Percentiles rank a stretch among this genome's conserved stretches.
phyloP scores from a whole-genome alignment of 2,329 filamentous ascomycete species.

The Claviceps pazoutovae region DNA sequence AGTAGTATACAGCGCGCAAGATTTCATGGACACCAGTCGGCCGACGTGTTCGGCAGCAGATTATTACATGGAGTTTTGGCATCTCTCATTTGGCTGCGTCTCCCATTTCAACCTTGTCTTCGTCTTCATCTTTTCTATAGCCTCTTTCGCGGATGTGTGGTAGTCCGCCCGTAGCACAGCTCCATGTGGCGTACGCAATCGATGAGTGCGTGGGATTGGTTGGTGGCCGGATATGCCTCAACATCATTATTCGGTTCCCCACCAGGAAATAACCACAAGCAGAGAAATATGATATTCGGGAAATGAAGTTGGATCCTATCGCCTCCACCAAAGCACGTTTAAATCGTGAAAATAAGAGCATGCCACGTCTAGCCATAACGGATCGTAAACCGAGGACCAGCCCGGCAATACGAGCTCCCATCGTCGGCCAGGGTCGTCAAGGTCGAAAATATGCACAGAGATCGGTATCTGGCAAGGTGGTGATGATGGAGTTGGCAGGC shows the following conservation, averaged over 20 bases:
- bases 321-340: background rate
- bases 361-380: background rate
- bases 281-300: background rate
- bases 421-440: background rate
- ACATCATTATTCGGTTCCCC: background rate
- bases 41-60: background rate
- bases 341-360: too few species aligned
- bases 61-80: background rate
- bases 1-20: background rate
- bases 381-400: background rate
- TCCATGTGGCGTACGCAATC: background rate
- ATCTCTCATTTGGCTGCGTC: background rate
- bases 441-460: background rate
- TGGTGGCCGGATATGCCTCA: background rate
- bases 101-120: background rate
- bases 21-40: background rate
- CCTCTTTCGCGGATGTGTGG: background rate
- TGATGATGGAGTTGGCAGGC: background rate
- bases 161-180: background rate
- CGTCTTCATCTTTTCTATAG: background rate
- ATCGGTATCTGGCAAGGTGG: background rate
- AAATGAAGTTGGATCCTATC: background rate
- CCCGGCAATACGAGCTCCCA: background rate
- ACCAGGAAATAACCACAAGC: background rate
- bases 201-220: background rate